Percentiles rank a stretch among this genome's conserved stretches.
Evolutionary conservation across 768 basidiomycete species (phyloP).

Genomic region (Podaxis carcinomalis): DNA sequence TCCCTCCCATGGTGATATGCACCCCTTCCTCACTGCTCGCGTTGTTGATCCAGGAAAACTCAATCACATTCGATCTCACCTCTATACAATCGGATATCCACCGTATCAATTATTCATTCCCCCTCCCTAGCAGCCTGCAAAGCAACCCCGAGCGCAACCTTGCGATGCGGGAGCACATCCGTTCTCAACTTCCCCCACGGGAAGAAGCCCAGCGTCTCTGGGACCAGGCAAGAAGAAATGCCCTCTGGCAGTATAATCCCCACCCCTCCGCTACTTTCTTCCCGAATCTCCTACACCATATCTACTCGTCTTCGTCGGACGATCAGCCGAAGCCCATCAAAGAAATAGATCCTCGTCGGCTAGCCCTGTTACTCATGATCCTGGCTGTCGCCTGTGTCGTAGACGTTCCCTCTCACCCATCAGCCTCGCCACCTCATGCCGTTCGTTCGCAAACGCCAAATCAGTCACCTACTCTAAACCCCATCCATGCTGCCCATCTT

Average conservation of each 20-base stretch:
- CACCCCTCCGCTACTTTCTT: conserved; percentile 63
- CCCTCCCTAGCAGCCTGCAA: conserved; percentile 25
- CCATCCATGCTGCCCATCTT: conserved; percentile 30
- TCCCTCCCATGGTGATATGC: conserved; percentile 1
- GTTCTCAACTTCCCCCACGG: conserved; percentile 49
- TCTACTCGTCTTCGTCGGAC: conserved; percentile 43
- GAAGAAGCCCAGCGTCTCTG: conserved; percentile 59
- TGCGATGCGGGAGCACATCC: conserved; percentile 51
- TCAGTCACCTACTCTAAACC: neutral
- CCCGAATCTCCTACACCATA: conserved; percentile 60
- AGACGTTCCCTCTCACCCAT: conserved; percentile 31
- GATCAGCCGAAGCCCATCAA: conserved; percentile 20
- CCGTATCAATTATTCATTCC: conserved; percentile 55
- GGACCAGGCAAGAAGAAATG: conserved; percentile 57
- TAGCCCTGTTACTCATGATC: conserved; percentile 66
- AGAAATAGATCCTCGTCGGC: conserved; percentile 56
- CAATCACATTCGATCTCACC: conserved; percentile 1
- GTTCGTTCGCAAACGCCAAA: neutral
- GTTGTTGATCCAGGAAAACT: neutral
- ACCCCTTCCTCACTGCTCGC: neutral
- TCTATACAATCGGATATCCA: conserved; percentile 34
- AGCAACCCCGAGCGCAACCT: conserved; percentile 45
- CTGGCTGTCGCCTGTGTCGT: conserved; percentile 66
- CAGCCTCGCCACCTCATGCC: neutral
- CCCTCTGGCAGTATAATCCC: conserved; percentile 71